Base-by-base conservation (phyloP, 306 rosid species). In the Astragalus membranaceus region DNA sequence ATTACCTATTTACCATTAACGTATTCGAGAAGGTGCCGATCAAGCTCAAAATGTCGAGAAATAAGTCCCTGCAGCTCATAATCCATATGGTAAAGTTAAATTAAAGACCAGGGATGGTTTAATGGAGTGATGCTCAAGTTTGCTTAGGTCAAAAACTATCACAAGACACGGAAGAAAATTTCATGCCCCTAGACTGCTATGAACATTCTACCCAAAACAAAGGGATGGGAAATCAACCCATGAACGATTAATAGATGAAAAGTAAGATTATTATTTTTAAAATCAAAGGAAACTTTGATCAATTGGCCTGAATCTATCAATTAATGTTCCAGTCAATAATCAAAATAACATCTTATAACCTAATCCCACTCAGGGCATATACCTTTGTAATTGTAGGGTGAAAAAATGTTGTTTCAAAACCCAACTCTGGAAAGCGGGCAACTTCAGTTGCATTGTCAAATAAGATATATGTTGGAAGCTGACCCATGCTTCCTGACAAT, bases 391-490 rank as follows among this genome's bases (percentile, higher is more conserved):
- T 83, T 35, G 82, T 71, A 55, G 87, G 85, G 39, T 52, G 66
- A 78, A 76, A 88, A 78, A 80, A 74, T 70, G 83, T 79, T 47
- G 79, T 69, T 74, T 85, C 89, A 57, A 73, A 81, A 77, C 81
- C 86, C 60, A 87, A 70, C 63, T 79, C 92, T 8, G 98, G 98
- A 70, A 82, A 80, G 53, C 97, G 98, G 43, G 87, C 73, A 75
- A 87, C 76, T 78, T 87, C 98, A 43, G 85, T 64, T 39, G 95
- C 96, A 78, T 94, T 85, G 65, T 88, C 87, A 85, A 88, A 90
- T 73, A 93, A 83, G 85, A 93, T 88, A 77, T 57, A 90, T n/a
- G 94, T 70, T 41, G 98, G 97, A 77, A 90, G 98, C 56, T 90
- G 96, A 53, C 76, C 70, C 94, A 90, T 90, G 86, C 86, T 74